These are phyloP conservation scores for Apiotrichum gracile DNA, from an alignment of 1,284 basidiomycete genomes.

Conservation along the genomic window DNA sequence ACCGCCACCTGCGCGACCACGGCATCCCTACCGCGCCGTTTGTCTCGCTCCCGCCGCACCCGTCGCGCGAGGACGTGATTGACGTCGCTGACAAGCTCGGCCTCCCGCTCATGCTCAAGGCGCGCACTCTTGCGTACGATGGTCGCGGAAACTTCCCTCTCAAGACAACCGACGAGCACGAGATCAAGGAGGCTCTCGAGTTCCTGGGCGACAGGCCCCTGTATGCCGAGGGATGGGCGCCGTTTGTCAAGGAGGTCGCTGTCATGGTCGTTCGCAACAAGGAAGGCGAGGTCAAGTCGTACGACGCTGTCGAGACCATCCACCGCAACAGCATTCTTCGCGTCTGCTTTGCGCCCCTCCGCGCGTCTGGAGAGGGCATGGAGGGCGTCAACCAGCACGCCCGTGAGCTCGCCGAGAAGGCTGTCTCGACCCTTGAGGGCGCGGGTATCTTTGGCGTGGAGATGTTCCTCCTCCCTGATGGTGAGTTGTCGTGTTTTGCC, in stretches of 20 bases:
- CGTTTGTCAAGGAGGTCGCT: conserved; percentile 84
- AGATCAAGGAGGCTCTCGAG: conserved; percentile 60
- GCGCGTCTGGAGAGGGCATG: conserved; percentile 50
- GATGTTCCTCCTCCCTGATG: conserved; percentile 88
- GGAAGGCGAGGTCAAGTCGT: conserved; percentile 69
- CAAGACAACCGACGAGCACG: conserved; percentile 50
- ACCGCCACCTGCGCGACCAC: conserved; percentile 62
- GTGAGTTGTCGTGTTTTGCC: conserved; percentile 49
- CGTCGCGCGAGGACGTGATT: conserved; percentile 53
- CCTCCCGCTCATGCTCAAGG: conserved; percentile 93
- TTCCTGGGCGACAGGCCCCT: conserved; percentile 60
- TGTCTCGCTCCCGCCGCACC: conserved; percentile 50
- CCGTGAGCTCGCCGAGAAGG: conserved; percentile 70
- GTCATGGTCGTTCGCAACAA: conserved; percentile 92
- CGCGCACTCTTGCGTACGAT: conserved; percentile 89
- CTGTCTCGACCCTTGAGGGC: conserved; percentile 73
- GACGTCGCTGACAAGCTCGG: conserved; percentile 59
- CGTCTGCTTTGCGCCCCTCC: conserved; percentile 75
- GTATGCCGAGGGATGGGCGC: conserved; percentile 92
- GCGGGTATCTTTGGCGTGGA: conserved; percentile 98
- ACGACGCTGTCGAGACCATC: conserved; percentile 91
- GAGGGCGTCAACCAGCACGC: conserved; percentile 60
- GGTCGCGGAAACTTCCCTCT: conserved; percentile 89
- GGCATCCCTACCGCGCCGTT: conserved; percentile 71
- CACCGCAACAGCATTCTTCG: conserved; percentile 94